These are phyloP conservation scores for Venturia aucupariae DNA, from an alignment of 2,329 filamentous ascomycete species.

Conservation along the genomic window DNA sequence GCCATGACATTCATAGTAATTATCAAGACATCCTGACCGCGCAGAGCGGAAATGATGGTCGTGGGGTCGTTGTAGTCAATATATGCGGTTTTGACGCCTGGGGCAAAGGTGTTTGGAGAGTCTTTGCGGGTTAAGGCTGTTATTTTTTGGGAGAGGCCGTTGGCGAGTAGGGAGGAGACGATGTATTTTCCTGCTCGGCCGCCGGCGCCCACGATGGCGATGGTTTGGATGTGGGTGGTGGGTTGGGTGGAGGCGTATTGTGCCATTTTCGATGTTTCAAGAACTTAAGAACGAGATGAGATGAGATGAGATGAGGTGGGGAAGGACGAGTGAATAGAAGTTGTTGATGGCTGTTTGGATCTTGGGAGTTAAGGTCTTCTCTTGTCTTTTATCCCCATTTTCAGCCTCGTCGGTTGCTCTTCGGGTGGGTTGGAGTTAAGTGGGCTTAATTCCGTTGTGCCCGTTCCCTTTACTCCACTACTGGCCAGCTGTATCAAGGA, in stretches of 20 bases:
- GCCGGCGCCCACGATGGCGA: slow-evolving; percentile 33
- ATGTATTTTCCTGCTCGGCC: no score
- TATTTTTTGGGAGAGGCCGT: no score
- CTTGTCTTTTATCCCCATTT: neutral
- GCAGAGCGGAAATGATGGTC: no score
- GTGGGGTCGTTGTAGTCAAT: no score
- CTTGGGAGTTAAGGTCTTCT: neutral
- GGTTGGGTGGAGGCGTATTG: slow-evolving; percentile 5
- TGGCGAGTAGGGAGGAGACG: no score
- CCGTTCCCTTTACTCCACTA: neutral
- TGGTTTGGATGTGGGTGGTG: slow-evolving; percentile 22
- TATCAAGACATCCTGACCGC: no score
- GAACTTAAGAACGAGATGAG: no score
- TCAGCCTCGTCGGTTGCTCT: neutral
- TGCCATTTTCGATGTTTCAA: neutral
- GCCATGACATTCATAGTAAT: no score
- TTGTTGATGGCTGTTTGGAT: neutral
- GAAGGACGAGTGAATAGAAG: neutral
- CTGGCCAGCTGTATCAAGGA: neutral
- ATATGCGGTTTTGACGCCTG: no score
- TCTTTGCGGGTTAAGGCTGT: no score
- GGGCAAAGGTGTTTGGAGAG: no score
- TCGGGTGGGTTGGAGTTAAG: neutral
- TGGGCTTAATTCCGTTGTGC: neutral
- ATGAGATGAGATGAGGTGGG: neutral